Conservation (phyloP, 495 filamentous ascomycete genomes). For the Tuber calosporum region DNA sequence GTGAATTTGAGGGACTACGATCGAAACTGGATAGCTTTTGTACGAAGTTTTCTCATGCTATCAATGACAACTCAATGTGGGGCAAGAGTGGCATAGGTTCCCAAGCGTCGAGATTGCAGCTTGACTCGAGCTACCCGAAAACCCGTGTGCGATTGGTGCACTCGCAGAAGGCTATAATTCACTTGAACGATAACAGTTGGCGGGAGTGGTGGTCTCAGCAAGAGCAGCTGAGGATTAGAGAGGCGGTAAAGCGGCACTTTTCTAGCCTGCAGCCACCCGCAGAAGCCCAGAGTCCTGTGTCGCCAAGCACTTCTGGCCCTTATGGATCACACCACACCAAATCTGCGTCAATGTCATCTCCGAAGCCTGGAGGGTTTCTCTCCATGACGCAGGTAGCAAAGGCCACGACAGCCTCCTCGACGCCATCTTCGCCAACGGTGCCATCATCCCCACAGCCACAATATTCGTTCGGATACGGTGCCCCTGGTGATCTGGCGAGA, state of each 20-base stretch:
- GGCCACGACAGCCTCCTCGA: conserved; percentile 48
- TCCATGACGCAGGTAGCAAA: conserved; percentile 37
- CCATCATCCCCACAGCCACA: conserved; percentile 18
- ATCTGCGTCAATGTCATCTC: conserved; percentile 11
- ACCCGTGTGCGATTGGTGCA: conserved; percentile 43
- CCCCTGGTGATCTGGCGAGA: conserved; percentile 48
- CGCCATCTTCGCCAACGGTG: conserved; percentile 42
- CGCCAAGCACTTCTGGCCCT: conserved; percentile 6
- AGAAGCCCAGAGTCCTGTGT: conserved; percentile 10
- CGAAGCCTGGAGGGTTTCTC: conserved; percentile 22
- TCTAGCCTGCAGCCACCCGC: conserved; percentile 44
- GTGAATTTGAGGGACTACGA: conserved; percentile 53
- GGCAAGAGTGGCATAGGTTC: conserved; percentile 33
- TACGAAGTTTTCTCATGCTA: conserved; percentile 22
- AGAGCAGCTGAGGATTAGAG: conserved; percentile 59
- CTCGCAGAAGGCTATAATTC: conserved; percentile 50
- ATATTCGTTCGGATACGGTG: conserved; percentile 40
- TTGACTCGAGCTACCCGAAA: conserved; percentile 38
- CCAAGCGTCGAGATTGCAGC: conserved; percentile 45
- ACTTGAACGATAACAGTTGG: conserved; percentile 56
- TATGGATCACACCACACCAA: background rate
- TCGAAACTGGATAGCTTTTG: conserved; percentile 46
- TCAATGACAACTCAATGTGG: conserved; percentile 11
- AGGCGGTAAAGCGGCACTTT: conserved; percentile 54
- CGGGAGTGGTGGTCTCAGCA: conserved; percentile 66